A percentile compares a stretch with the other conserved stretches of the same genome.
These are phyloP conservation scores for Hippophae tibetana DNA, from an alignment of 306 rosid genomes.

Conservation along the genomic window DNA sequence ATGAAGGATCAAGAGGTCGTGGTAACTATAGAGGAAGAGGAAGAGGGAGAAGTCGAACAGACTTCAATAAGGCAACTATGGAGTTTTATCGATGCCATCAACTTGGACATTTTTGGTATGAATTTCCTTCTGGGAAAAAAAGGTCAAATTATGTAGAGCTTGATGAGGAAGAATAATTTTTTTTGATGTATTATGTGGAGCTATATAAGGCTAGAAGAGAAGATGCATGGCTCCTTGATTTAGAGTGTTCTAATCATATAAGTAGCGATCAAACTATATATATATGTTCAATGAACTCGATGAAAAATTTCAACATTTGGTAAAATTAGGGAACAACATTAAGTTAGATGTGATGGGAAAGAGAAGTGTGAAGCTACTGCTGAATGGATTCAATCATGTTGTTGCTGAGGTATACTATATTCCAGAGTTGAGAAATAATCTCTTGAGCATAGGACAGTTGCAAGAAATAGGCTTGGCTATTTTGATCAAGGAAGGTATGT, in stretches of 20 bases:
- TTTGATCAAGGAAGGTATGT: background rate
- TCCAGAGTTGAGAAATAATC: background rate
- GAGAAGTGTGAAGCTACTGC: background rate
- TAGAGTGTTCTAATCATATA: background rate
- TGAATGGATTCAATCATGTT: background rate
- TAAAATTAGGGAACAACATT: background rate
- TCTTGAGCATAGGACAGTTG: background rate
- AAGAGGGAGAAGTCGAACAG: background rate
- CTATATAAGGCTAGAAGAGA: background rate
- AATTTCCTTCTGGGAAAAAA: background rate
- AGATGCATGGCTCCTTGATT: background rate
- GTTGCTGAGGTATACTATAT: background rate
- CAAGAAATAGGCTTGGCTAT: background rate
- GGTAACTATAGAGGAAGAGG: background rate
- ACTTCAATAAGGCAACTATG: background rate
- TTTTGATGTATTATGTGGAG: background rate
- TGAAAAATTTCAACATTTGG: background rate
- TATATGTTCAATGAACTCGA: background rate
- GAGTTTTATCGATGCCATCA: background rate
- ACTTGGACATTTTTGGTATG: background rate
- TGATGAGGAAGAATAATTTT: background rate
- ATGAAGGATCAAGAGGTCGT: background rate
- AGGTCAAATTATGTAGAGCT: background rate
- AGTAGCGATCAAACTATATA: background rate
- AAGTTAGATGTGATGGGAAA: background rate